These are phyloP conservation scores for Sporisorium graminicola DNA, from an alignment of 1,284 basidiomycete species.

Conservation along the genomic window DNA sequence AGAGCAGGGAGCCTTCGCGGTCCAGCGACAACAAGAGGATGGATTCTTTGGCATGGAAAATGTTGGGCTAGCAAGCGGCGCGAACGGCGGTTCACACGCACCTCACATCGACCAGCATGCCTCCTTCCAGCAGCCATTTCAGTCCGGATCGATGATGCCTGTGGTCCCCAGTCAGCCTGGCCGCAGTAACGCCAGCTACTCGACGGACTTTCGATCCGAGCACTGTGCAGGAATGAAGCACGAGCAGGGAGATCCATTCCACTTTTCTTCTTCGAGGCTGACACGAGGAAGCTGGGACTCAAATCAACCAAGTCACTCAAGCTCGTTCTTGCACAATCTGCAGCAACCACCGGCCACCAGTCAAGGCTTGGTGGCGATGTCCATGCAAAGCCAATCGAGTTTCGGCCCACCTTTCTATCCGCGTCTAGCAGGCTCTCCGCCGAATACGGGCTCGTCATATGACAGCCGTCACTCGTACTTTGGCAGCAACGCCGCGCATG, in stretches of 20 bases:
- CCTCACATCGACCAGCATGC: constrained; percentile 17
- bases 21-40: constrained; percentile 27
- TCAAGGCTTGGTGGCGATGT: constrained; percentile 34
- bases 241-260: constrained; percentile 32
- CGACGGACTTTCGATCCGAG: constrained; percentile 19
- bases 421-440: constrained; percentile 33
- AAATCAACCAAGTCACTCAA: constrained; percentile 31
- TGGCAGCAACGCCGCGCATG: constrained; percentile 1
- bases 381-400: constrained; percentile 34
- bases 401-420: constrained; percentile 23
- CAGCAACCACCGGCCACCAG: constrained; percentile 46
- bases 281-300: constrained; percentile 50
- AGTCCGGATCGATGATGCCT: constrained; percentile 16
- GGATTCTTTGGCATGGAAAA: constrained; percentile 18
- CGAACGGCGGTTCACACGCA: constrained; percentile 7
- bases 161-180: constrained; percentile 39
- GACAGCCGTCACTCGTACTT: constrained; percentile 43
- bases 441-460: constrained; percentile 43
- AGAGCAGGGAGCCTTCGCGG: constrained; percentile 8
- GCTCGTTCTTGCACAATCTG: constrained; percentile 20
- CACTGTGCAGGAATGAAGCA: constrained; percentile 16
- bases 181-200: constrained; percentile 18
- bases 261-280: constrained; percentile 40
- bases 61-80: constrained; percentile 6
- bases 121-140: constrained; percentile 20